A percentile compares a stretch with the other conserved stretches of the same genome.
phyloP scores from a whole-genome alignment of 1,139 yeast species.

The Komagataea norvegica region DNA sequence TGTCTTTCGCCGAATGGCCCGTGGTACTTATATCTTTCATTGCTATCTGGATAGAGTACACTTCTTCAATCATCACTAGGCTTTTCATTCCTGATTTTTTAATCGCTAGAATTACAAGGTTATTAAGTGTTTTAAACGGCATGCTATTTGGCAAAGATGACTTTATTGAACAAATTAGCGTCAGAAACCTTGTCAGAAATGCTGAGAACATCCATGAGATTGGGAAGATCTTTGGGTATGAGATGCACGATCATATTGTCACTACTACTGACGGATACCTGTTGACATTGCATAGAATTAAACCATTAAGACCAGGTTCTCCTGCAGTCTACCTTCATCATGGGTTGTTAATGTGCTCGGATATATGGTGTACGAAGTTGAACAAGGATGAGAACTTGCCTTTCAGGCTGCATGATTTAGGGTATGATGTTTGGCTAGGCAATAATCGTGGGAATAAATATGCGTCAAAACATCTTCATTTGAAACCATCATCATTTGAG shows the following conservation, averaged over 20 bases:
- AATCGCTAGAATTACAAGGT: slow-evolving; percentile 21
- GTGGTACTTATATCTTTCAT: slow-evolving; percentile 28
- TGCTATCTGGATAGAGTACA: slow-evolving; percentile 30
- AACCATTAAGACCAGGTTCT: slow-evolving; percentile 37
- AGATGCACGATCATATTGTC: slow-evolving; percentile 54
- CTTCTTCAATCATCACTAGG: slow-evolving; percentile 29
- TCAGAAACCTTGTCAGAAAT: slow-evolving; percentile 25
- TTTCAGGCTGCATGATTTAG: slow-evolving; percentile 65
- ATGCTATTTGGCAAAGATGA: slow-evolving; percentile 31
- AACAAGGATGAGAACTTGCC: slow-evolving; percentile 66
- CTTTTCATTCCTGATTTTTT: slow-evolving; percentile 27
- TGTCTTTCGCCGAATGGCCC: slow-evolving; percentile 32
- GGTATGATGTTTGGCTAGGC: slow-evolving; percentile 89
- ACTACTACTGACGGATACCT: slow-evolving; percentile 50
- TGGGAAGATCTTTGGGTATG: slow-evolving; percentile 57
- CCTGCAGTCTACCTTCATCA: slow-evolving; percentile 78
- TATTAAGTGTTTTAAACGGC: slow-evolving; percentile 31
- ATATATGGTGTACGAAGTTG: slow-evolving; percentile 77
- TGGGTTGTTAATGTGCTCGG: slow-evolving; percentile 87
- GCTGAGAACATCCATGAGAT: slow-evolving; percentile 60
- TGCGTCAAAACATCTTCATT: slow-evolving; percentile 47
- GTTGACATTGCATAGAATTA: slow-evolving; percentile 49
- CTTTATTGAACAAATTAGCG: slow-evolving; percentile 1
- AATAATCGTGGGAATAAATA: slow-evolving; percentile 89
- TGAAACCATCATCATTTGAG: slow-evolving; percentile 40